Conservation (phyloP, 192 early-diverging fungal genomes). For the Pilobolus umbonatus region DNA sequence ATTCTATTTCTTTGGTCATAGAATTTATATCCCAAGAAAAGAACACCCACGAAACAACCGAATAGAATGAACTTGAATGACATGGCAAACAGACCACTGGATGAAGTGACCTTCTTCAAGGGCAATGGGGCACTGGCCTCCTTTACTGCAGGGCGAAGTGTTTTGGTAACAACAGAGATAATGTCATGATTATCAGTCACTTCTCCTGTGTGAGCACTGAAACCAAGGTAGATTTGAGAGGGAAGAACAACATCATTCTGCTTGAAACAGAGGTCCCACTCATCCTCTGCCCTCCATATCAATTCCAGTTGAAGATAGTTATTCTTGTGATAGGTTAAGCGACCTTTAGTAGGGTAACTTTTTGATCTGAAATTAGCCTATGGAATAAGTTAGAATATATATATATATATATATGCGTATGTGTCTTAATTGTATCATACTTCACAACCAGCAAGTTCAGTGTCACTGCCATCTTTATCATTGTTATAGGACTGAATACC, state of each 20-base stretch:
- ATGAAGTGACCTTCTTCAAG: background rate
- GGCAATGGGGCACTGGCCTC: background rate
- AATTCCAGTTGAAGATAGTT: slow-evolving; percentile 41
- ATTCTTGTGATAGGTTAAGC: slow-evolving; percentile 72
- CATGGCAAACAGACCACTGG: background rate
- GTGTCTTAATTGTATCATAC: slow-evolving; percentile 3
- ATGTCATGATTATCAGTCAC: slow-evolving; percentile 55
- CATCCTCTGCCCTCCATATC: slow-evolving; percentile 40
- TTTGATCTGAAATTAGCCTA: slow-evolving; percentile 70
- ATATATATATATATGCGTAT: background rate
- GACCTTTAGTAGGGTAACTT: slow-evolving; percentile 53
- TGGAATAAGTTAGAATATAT: background rate
- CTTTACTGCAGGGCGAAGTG: slow-evolving; percentile 10
- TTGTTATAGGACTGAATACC: slow-evolving; percentile 83
- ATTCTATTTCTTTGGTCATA: slow-evolving; percentile 23
- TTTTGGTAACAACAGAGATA: slow-evolving; percentile 35
- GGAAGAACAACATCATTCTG: slow-evolving; percentile 68
- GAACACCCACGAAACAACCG: slow-evolving; percentile 11
- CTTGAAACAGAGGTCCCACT: slow-evolving; percentile 82
- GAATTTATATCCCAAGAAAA: slow-evolving; percentile 24
- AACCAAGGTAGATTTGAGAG: slow-evolving; percentile 73
- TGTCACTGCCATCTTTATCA: slow-evolving; percentile 73
- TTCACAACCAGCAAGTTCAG: slow-evolving; percentile 60
- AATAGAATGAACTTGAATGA: slow-evolving; percentile 19
- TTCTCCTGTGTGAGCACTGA: slow-evolving; percentile 89